Evolutionary conservation across 2,329 filamentous ascomycete species (phyloP), one percentile per base, ranked within the genome.

Genomic region (Fusarium sp.): DNA sequence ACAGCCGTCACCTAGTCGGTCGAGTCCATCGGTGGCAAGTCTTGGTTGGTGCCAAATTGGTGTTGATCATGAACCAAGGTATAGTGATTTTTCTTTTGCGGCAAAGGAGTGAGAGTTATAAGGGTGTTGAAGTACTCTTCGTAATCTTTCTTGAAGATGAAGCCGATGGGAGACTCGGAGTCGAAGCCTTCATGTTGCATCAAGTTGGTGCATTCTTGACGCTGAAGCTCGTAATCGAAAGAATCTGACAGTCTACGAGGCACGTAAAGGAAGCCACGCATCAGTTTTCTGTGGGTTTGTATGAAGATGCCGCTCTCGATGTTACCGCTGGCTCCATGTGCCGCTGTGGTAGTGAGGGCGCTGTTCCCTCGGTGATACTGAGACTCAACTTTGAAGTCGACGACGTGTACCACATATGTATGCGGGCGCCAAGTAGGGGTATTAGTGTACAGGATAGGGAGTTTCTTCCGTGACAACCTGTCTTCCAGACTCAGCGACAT

Each of bases 1-100:
- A 74, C 44, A 33, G 56, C 48, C 45, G 65, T 63, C 48, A 55
- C 72, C 72, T 66, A 74, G 28, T 66, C 72, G 38, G 61, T 58
- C 33, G 72, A 72, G 46, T 70, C 46, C 45, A 20, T 20, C 22
- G 45, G 64, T 14, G 63, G 49, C 9, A 49, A 36, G 17, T 36
- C n/a, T 33, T 57, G 52, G 24, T 50, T 38, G 15, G 46, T 42
- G 42, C n/a, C 17, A 17, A 17, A 17, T 31, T n/a, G 22, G 3
- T 45, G 20, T 48, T 9, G 33, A 15, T 17, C 14, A 7, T 20
- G 6, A 38, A 15, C 34, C 11, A 18, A 34, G n/a, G 28, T 5
- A 36, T 3, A 11, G 28, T 18, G 11, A 14, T 20, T 49, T 24
- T 17, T 31, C 2, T 40, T 15, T 2, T 58, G 18, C 6, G 51